Base-by-base conservation (phyloP, 1,284 basidiomycete species). In the Ganoderma multipileum region DNA sequence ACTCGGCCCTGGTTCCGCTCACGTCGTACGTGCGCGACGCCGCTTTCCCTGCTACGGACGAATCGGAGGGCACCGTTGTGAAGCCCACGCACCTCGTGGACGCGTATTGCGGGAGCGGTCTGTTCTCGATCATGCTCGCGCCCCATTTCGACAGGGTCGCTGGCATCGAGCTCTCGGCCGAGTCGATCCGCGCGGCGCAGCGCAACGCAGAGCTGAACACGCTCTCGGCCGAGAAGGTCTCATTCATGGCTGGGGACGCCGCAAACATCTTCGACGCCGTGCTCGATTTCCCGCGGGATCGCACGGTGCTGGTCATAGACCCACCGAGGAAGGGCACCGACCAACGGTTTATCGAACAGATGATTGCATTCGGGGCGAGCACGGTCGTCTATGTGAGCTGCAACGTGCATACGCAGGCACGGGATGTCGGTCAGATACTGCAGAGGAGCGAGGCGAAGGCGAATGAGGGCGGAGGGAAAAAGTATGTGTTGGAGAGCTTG, bases 241-340 rank as follows among this genome's bases (percentile, higher is more conserved):
- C 79, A 14, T 94, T 94, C 81, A 84, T 86, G 59, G 82, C 88
- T 1, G 92, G 92, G n/a, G 89, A 92, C 69, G 91, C 91, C 1
- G 85, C 88, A 38, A 82, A 90, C 74, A 91, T 94, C 69, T 94
- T 93, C 76, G 82, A 82, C 2, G 83, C 83, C 16, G 92, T 94
- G 28, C 80, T 84, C 14, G 81, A 87, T 58, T 96, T 95, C 76
- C 93, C 93, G 1, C 80, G 89, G 0, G 82, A 83, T 2, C 80
- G 83, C 68, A 95, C 95, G 9, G 95, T 88, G 0, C 83, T 95
- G 61, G 82, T 95, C 66, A 90, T 96, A 76, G 94, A 97, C 80
- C 96, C 96, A 1, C 96, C 96, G 16, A 85, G 95, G 68, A 97
- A 97, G 80, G 96, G 96, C 18, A 96, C 94, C 76, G 95, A 97